Evolutionary conservation across 768 basidiomycete species (phyloP), one percentile per base, ranked within the genome.

Genomic region (Inosperma sp.): DNA sequence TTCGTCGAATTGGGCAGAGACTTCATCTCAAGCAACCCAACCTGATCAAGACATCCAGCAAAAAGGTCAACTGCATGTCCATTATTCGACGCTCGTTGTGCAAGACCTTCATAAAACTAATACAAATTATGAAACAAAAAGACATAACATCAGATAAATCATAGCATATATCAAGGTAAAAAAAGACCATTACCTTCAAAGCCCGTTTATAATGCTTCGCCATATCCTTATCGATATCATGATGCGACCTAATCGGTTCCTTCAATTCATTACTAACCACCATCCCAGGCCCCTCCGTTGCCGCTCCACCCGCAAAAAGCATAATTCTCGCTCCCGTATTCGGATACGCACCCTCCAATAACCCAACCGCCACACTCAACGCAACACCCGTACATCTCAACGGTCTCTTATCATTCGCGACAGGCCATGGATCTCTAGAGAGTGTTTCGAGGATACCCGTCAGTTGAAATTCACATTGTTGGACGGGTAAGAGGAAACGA

Each of bases 151-250:
- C 16, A 4, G 29, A 22, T 21, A 43, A 37, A n/a, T n/a, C n/a
- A n/a, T 51, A 30, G 49, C 58, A 41, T 23, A 48, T 21, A 5
- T 35, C 13, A 33, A 13, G 1, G 12, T 7, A 10, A 17, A 22
- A 13, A 12, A 17, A 17, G 30, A 33, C 14, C 60, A 74, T 43
- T 54, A 94, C 95, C 83, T 98, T 99, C 55, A 84, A 81, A 12
- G 96, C 93, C 37, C 93, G 86, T 72, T 97, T 98, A 75, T 86
- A 98, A 65, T 99, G 93, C 69, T 97, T 98, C 36, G 87, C 94
- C 55, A 83, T 88, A 66, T 99, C 96, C 16, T 93, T 79, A 62
- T 99, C 96, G 60, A 98, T 98, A 62, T 99, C 96, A 71, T 98
- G 95, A 65, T 99, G 96, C 7, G 93, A 96, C 47, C 96, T 87